Conservation (phyloP, 1,284 basidiomycete genomes). For the Stygiomarasmius scandens region DNA sequence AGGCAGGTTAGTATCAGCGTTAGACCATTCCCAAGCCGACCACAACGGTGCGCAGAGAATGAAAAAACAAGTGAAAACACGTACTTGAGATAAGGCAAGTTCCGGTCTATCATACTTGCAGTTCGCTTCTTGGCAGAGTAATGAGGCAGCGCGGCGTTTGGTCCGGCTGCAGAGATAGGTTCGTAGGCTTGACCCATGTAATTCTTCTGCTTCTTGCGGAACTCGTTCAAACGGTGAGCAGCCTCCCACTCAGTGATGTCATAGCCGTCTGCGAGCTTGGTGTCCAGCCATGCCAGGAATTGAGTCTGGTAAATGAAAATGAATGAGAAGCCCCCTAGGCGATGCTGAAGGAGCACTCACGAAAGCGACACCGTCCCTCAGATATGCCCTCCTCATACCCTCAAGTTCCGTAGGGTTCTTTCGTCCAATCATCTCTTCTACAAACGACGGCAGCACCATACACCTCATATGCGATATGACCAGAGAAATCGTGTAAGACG, state of each 20-base stretch:
- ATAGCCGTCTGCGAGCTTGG: slow-evolving; percentile 74
- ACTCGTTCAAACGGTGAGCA: slow-evolving; percentile 81
- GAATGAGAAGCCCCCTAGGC: slow-evolving; percentile 28
- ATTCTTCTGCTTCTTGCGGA: slow-evolving; percentile 71
- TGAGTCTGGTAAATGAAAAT: slow-evolving; percentile 45
- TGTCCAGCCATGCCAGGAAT: slow-evolving; percentile 92
- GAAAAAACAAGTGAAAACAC: slow-evolving; percentile 34
- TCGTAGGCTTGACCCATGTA: slow-evolving; percentile 93
- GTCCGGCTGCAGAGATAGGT: slow-evolving; percentile 89
- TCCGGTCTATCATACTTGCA: slow-evolving; percentile 74
- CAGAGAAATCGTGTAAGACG: slow-evolving; percentile 77
- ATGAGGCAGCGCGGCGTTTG: slow-evolving; percentile 93
- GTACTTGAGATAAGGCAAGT: slow-evolving; percentile 89
- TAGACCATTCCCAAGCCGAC: too few relatives aligned
- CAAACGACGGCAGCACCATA: slow-evolving; percentile 62
- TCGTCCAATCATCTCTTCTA: slow-evolving; percentile 84
- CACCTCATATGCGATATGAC: slow-evolving; percentile 81
- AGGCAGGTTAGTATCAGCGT: neutral
- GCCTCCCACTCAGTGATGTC: slow-evolving; percentile 93
- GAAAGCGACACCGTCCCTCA: slow-evolving; percentile 91
- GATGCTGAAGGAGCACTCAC: too few relatives aligned
- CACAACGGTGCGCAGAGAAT: slow-evolving; percentile 8
- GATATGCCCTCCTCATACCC: slow-evolving; percentile 83
- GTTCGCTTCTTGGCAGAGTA: slow-evolving; percentile 81
- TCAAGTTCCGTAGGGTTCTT: slow-evolving; percentile 89